phyloP scores from a whole-genome alignment of 129 eudicot genomes.

The Pulicaria dysenterica region DNA sequence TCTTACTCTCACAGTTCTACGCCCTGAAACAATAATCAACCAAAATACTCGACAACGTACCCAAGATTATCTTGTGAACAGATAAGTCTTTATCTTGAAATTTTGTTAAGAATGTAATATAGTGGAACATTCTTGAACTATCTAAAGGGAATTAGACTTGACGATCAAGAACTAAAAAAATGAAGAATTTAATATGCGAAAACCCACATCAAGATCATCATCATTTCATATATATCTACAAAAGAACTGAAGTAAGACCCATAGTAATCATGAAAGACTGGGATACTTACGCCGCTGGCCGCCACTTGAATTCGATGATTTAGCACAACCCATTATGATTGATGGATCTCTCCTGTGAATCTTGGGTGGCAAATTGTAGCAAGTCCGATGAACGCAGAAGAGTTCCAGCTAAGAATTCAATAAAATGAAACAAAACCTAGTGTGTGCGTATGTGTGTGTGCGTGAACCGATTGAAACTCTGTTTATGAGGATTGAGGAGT shows the following conservation, averaged over 20 bases:
- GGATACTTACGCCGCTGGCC: neutral
- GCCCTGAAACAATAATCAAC: neutral
- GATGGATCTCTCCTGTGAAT: neutral
- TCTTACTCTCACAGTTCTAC: conserved; percentile 30
- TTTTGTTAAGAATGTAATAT: neutral
- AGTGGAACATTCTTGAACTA: neutral
- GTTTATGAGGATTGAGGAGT: no score
- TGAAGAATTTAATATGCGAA: neutral
- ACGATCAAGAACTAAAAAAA: neutral
- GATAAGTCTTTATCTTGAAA: neutral
- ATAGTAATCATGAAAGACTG: neutral
- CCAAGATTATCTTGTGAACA: no score
- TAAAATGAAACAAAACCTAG: neutral
- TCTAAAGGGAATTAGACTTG: neutral
- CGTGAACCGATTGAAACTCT: no score
- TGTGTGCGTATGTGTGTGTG: no score
- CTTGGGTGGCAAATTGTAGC: neutral
- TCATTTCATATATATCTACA: neutral
- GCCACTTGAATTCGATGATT: neutral
- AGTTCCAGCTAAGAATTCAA: neutral
- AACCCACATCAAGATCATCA: neutral
- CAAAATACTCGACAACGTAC: neutral
- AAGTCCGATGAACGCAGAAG: neutral
- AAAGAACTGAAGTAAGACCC: neutral
- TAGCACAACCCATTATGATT: conserved; percentile 17